phyloP scores from a whole-genome alignment of 108 stramenopile genomes.

The Nitzschia putrida region DNA sequence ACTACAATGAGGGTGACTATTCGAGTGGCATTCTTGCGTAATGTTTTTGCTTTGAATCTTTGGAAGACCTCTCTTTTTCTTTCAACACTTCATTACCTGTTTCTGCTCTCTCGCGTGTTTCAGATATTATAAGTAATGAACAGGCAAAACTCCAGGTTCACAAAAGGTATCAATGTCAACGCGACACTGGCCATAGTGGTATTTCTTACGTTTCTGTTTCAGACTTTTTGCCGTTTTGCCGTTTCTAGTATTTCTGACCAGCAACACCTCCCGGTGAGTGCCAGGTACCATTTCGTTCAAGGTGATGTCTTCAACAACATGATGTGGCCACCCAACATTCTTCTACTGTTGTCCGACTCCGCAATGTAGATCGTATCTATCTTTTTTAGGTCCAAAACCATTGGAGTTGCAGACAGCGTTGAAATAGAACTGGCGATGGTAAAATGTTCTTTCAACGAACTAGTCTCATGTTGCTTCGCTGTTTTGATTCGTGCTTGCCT shows the following conservation, averaged over 20 bases:
- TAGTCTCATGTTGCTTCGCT: background rate
- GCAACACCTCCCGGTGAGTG: no score
- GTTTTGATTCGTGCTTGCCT: constrained; percentile 3
- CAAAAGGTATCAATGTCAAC: no score
- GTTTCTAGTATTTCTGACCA: no score
- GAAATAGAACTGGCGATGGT: background rate
- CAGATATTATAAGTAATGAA: background rate
- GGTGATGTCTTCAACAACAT: no score
- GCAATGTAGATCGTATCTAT: no score
- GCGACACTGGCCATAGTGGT: no score
- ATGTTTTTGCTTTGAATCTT: background rate
- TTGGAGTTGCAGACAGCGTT: background rate
- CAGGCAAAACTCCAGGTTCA: no score
- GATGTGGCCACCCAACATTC: no score
- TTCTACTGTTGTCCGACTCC: no score
- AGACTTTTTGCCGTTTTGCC: no score
- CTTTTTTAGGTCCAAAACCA: background rate
- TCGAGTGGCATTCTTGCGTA: constrained; percentile 7
- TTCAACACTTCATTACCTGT: background rate
- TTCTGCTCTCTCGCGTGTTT: constrained; percentile 12
- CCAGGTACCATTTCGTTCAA: no score
- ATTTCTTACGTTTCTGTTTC: no score
- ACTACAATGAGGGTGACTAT: constrained; percentile 18
- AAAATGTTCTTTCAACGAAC: background rate
- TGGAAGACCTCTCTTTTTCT: background rate